Evolutionary conservation across 2,329 filamentous ascomycete genomes (phyloP), one percentile per base, ranked within the genome.

Genomic region (Rutstroemia sydowiana): DNA sequence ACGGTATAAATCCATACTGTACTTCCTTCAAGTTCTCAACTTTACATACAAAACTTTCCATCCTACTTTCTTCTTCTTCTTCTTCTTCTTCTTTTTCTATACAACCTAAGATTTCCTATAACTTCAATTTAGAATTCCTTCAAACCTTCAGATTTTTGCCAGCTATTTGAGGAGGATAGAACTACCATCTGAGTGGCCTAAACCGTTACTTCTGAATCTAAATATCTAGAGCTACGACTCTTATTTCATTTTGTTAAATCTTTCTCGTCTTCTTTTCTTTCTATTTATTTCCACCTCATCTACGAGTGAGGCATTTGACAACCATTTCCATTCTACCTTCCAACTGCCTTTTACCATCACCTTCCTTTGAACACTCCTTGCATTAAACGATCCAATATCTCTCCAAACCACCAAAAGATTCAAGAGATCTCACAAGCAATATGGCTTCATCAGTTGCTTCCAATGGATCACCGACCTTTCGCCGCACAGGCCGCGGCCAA

Each of bases 391-490:
- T n/a, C 16, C 30, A 36, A 16, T 20, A n/a, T 46, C 44, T 46
- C n/a, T 32, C 44, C 3, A 26, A 34, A 51, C 48, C 55, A 53
- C 28, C n/a, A n/a, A n/a, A n/a, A n/a, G 28, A 40, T 31, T 52
- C 44, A 20, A 45, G 39, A 61, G 65, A 55, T 53, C 75, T 75
- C 73, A 72, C 72, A 62, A 62, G 65, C 54, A 62, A 59, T 14
- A 53, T 49, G 51, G 45, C 51, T 49, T 53, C 51, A 16, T 41
- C 51, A 30, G 51, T 50, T 45, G 55, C 63, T 55, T 68, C 70
- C 23, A 69, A 69, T 21, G 73, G 70, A 42, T 75, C 74, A 46
- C 72, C 73, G 16, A 65, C 61, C 46, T 62, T 69, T 49, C 69
- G 68, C 54, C 71, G 68, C 26, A 54, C 64, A 26, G 62, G 63